These are phyloP conservation scores for Fusarium brevicatenulatum DNA, from an alignment of 2,329 filamentous ascomycete genomes.

Conservation along the genomic window DNA sequence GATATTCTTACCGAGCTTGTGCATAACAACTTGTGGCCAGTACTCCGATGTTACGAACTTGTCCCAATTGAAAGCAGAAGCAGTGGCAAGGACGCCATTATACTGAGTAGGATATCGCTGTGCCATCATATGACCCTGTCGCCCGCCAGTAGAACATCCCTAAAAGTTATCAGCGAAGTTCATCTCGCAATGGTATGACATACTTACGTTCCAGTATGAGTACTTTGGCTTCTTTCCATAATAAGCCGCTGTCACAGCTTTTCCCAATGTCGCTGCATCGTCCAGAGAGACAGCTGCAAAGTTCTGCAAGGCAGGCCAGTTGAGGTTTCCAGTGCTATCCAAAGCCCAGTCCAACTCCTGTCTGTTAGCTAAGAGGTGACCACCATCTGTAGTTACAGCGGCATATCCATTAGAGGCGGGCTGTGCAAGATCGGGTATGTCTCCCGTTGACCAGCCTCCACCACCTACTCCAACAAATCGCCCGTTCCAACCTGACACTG, in stretches of 20 bases:
- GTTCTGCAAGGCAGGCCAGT: conserved; percentile 42
- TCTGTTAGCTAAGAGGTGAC: not conserved
- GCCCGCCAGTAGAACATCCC: conserved; percentile 64
- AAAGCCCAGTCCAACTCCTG: conserved; percentile 26
- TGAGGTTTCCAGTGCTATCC: conserved; percentile 29
- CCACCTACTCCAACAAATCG: conserved; percentile 29
- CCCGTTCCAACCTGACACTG: conserved; percentile 22
- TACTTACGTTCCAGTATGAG: conserved; percentile 57
- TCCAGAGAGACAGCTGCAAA: conserved; percentile 42
- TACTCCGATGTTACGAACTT: conserved; percentile 21
- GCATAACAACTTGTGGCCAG: conserved; percentile 43
- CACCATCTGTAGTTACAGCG: conserved; percentile 24
- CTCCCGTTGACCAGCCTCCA: conserved; percentile 25
- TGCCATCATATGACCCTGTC: conserved; percentile 64
- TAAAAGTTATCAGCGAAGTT: not conserved
- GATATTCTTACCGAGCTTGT: not conserved
- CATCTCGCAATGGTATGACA: accelerated
- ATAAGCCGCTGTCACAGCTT: conserved; percentile 53
- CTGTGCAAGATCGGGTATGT: not conserved
- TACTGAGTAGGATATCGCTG: conserved; percentile 64
- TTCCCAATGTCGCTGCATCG: conserved; percentile 53
- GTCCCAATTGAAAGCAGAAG: conserved; percentile 56
- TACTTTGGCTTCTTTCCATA: conserved; percentile 52
- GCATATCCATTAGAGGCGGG: conserved; percentile 14
- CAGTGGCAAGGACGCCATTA: conserved; percentile 62